Evolutionary conservation across 2,329 filamentous ascomycete genomes (phyloP).

Genomic region (Monosporascus ibericus): DNA sequence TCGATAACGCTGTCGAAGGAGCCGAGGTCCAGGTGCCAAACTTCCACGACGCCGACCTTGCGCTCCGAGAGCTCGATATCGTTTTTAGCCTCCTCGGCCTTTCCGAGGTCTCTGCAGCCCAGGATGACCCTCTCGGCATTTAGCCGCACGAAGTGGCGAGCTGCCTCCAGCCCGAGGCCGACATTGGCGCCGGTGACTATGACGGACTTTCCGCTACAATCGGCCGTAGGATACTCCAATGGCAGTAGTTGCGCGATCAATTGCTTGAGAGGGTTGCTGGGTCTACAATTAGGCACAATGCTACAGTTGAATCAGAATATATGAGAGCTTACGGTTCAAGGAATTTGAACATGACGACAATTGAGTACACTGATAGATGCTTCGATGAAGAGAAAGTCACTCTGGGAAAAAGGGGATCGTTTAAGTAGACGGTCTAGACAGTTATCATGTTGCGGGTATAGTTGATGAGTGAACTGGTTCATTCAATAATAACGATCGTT

Average conservation of each 20-base stretch:
- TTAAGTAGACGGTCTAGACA: neutral
- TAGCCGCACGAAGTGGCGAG: constrained; percentile 33
- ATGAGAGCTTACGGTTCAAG: neutral
- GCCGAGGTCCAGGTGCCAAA: constrained; percentile 39
- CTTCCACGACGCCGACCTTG: constrained; percentile 24
- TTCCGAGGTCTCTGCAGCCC: constrained; percentile 31
- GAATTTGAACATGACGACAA: neutral
- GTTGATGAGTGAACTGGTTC: too few relatives aligned
- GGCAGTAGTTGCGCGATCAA: neutral
- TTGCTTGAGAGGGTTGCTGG: neutral
- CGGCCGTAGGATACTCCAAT: neutral
- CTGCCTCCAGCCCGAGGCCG: constrained; percentile 36
- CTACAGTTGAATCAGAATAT: neutral
- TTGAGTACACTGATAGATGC: too few relatives aligned
- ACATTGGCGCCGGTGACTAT: constrained; percentile 39
- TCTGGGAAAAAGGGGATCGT: neutral
- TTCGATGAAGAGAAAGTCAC: too few relatives aligned
- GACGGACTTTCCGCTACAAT: constrained; percentile 29
- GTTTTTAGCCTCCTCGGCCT: constrained; percentile 33
- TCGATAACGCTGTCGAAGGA: constrained; percentile 29
- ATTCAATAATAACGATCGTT: neutral
- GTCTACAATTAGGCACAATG: neutral
- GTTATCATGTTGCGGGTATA: too few relatives aligned
- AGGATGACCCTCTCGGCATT: constrained; percentile 36
- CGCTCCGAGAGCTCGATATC: constrained; percentile 27